Evolutionary conservation across 2,329 filamentous ascomycete genomes (phyloP), one percentile per base, ranked within the genome.

Genomic region (Cladophialophora immunda): DNA sequence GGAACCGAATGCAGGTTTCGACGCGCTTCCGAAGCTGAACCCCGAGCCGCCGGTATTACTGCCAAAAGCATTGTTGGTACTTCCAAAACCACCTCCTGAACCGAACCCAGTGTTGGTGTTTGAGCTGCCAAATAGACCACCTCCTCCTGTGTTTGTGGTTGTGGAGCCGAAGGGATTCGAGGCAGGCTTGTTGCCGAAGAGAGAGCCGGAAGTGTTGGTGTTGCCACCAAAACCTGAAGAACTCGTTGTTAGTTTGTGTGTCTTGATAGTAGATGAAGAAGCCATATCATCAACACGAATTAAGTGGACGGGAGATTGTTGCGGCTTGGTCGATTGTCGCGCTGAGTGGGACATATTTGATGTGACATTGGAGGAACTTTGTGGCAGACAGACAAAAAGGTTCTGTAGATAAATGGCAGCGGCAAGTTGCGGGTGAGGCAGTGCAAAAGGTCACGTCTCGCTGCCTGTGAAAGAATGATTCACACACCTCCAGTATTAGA

Each of bases 1-100:
- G 63, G 64, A 68, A 54, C 86, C 86, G 72, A 88, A 89, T 11
- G 76, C 72, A 65, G 81, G 76, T 45, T 80, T 83, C 59, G 71
- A 75, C 50, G 64, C 66, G n/a, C 78, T 78, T 55, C 85, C 85
- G 71, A 87, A 88, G 36, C 69, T 70, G 63, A 73, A 73, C 54
- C 67, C 47, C n/a, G 68, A 67, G 29, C 76, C 75, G 29, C 73
- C 73, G 17, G 76, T 76, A 56, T 75, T 74, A 58, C 63, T 53
- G 36, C 72, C 70, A 47, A 73, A 74, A 2, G 66, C 65, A 55
- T 55, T 70, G 61, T 62, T 71, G 22, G 71, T 68, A 22, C 50
- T 67, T 38, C 70, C 69, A 47, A 71, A 72, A 32, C 67, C 70
- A 30, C 70, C 68, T 60, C 57, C 63, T 22, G 57, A 38, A 11